phyloP scores from a whole-genome alignment of 148 eudicot genomes.

The Beta vulgaris region DNA sequence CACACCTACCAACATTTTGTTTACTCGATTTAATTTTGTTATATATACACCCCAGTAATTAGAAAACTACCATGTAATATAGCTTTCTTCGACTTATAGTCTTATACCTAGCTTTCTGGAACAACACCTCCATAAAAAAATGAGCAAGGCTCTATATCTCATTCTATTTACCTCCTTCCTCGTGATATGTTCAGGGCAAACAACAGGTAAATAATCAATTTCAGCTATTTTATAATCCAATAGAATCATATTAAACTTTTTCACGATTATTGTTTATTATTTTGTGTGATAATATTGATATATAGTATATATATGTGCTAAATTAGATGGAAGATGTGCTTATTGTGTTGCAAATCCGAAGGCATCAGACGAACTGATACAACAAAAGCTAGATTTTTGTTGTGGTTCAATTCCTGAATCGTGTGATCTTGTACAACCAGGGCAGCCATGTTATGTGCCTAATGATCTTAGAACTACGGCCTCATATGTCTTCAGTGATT shows the following conservation, averaged over 20 bases:
- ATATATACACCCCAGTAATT: no score
- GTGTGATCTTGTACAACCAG: constrained; percentile 19
- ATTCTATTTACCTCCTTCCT: background rate
- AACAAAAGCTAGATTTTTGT: constrained; percentile 6
- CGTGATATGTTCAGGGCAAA: background rate
- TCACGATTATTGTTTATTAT: no score
- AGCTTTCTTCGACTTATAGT: no score
- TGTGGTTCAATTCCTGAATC: constrained; percentile 2
- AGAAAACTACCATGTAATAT: no score
- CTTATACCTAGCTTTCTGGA: no score
- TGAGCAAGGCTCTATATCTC: background rate
- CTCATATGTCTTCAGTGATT: constrained; percentile 12
- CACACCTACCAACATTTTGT: no score
- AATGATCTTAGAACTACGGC: constrained; percentile 16
- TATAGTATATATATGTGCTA: no score
- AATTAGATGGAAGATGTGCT: background rate
- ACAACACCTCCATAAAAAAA: background rate
- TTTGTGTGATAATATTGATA: no score
- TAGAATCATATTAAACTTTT: no score
- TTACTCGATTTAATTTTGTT: no score
- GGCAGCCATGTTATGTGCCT: constrained; percentile 18
- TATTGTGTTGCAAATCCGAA: constrained; percentile 20
- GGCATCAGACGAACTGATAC: background rate
- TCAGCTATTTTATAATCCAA: no score
- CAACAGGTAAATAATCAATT: background rate